Evolutionary conservation across 371 early-diverging fungal species (phyloP).

Genomic region (Basidiobolus meristosporus): DNA sequence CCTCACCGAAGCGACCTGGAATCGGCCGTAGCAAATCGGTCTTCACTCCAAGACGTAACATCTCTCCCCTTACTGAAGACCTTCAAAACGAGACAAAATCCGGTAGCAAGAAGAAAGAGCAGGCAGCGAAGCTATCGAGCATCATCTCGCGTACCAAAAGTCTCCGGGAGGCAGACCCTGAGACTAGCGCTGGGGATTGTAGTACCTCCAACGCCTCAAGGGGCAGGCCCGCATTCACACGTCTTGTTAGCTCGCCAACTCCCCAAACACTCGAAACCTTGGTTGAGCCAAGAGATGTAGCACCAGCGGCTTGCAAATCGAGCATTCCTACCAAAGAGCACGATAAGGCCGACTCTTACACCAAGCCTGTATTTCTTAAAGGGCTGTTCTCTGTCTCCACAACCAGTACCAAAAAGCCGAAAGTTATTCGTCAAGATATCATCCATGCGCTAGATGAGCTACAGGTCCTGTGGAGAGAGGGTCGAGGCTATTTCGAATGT

Average conservation of each 20-base stretch:
- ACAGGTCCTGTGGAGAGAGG: slow-evolving; percentile 2
- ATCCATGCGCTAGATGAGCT: slow-evolving; percentile 27
- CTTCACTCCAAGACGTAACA: no score
- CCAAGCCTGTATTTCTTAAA: slow-evolving; percentile 52
- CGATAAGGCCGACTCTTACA: background rate
- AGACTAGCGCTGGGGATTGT: background rate
- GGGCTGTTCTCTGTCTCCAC: slow-evolving; percentile 58
- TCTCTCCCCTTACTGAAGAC: no score
- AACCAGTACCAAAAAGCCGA: slow-evolving; percentile 49
- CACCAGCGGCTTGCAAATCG: no score
- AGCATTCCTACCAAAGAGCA: background rate
- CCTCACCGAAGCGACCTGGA: no score
- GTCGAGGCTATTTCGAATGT: background rate
- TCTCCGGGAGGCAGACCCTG: background rate
- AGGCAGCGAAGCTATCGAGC: no score
- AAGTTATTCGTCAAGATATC: slow-evolving; percentile 50
- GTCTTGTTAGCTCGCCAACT: no score
- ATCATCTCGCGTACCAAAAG: background rate
- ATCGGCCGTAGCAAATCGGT: no score
- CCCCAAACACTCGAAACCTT: no score
- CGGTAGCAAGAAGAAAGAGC: no score
- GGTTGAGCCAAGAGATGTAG: no score
- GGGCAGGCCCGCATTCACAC: background rate
- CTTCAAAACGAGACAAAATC: no score
- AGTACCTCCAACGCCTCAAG: background rate